Evolutionary conservation across 805 yeast species (phyloP).

Genomic region (Metschnikowia corniflorae): DNA sequence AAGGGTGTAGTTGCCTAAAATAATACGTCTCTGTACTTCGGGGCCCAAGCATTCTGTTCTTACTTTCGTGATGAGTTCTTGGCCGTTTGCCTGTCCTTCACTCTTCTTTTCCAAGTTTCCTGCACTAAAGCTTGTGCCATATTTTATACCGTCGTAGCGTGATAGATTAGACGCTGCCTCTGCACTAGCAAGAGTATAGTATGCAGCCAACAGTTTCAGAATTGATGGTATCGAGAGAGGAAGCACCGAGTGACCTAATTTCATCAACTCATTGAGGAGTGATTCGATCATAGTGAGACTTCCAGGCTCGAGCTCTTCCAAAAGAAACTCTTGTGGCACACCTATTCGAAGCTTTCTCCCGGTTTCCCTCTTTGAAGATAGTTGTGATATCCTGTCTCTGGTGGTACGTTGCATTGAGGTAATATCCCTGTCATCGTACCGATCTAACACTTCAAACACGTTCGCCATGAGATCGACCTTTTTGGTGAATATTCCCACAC

Average conservation of each 20-base stretch:
- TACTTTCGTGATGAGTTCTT: constrained; percentile 38
- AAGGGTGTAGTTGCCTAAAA: constrained; percentile 82
- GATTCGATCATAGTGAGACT: constrained; percentile 47
- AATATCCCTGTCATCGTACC: constrained; percentile 72
- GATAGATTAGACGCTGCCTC: constrained; percentile 93
- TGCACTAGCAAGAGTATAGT: constrained; percentile 84
- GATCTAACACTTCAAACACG: constrained; percentile 57
- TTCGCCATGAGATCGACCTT: constrained; percentile 40
- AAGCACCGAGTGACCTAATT: constrained; percentile 49
- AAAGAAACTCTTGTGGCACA: constrained; percentile 62
- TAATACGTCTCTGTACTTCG: constrained; percentile 80
- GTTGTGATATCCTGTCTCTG: constrained; percentile 27
- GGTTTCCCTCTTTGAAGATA: constrained; percentile 1
- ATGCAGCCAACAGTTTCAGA: constrained; percentile 65
- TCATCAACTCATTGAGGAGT: constrained; percentile 42
- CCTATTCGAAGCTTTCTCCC: constrained; percentile 53
- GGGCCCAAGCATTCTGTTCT: constrained; percentile 67
- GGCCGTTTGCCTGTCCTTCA: constrained; percentile 7
- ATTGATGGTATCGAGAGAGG: constrained; percentile 72
- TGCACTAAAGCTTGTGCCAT: constrained; percentile 43
- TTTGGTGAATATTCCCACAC: constrained; percentile 78
- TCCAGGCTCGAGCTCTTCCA: constrained; percentile 49
- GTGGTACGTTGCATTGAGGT: constrained; percentile 48
- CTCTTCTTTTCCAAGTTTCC: constrained; percentile 27
- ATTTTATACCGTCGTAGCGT: constrained; percentile 86